Evolutionary conservation across 768 basidiomycete genomes (phyloP).

Genomic region (Pleurotus tuber-regium): DNA sequence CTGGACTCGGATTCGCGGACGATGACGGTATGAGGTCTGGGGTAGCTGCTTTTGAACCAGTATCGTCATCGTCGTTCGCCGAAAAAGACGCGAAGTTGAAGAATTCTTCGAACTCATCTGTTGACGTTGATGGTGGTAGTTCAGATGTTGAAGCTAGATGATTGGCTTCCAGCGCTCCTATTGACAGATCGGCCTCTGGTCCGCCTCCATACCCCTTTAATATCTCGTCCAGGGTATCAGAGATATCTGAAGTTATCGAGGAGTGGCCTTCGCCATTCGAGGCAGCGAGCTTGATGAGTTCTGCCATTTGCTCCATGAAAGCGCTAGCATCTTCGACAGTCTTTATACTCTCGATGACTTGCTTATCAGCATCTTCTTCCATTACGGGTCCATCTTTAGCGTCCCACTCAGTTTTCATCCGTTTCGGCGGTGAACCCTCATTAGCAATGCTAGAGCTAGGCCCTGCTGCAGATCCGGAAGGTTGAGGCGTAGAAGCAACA

Average conservation of each 20-base stretch:
- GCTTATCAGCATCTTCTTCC: constrained; percentile 45
- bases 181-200: constrained; percentile 31
- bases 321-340: constrained; percentile 63
- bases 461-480: constrained; percentile 24
- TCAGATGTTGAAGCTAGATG: constrained; percentile 9
- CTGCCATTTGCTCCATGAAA: constrained; percentile 64
- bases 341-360: constrained; percentile 50
- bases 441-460: constrained; percentile 27
- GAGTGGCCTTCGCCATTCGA: constrained; percentile 45
- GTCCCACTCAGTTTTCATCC: constrained; percentile 71
- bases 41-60: constrained; percentile 63
- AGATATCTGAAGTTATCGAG: constrained; percentile 45
- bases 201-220: constrained; percentile 49
- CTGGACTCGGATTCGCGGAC: constrained; percentile 76
- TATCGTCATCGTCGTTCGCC: constrained; percentile 59
- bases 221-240: constrained; percentile 61
- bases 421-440: constrained; percentile 71
- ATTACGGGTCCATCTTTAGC: constrained; percentile 65
- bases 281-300: constrained; percentile 54
- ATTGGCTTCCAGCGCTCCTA: constrained; percentile 24
- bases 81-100: constrained; percentile 71
- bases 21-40: constrained; percentile 71
- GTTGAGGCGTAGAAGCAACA: constrained; percentile 14
- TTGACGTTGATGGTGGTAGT: constrained; percentile 24
- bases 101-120: constrained; percentile 56